These are phyloP conservation scores for Vigna radiata DNA, from an alignment of 306 rosid genomes.

Conservation along the genomic window DNA sequence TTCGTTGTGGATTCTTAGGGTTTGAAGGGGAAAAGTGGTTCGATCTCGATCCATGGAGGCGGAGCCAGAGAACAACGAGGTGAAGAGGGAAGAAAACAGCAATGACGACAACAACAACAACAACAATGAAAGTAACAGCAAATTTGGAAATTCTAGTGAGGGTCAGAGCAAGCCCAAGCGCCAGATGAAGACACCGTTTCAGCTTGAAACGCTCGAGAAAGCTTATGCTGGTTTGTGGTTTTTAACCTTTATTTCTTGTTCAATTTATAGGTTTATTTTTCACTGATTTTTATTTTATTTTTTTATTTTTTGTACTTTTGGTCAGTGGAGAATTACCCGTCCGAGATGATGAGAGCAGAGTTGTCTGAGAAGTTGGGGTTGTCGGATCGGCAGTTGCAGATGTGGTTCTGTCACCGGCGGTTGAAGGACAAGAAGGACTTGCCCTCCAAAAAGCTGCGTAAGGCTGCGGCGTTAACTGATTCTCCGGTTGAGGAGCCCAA, in stretches of 20 bases:
- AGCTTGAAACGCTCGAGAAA: conserved; percentile 92
- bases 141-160: conserved; percentile 79
- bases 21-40: conserved; percentile 40
- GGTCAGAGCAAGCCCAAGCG: conserved; percentile 96
- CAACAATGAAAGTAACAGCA: conserved; percentile 56
- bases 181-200: conserved; percentile 99
- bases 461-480: conserved; percentile 56
- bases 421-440: conserved; percentile 91
- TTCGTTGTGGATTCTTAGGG: conserved; percentile 66
- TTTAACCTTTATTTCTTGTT: not conserved
- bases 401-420: conserved; percentile 99
- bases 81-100: conserved; percentile 44
- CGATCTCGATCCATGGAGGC: conserved; percentile 79
- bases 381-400: conserved; percentile 99
- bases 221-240: conserved; percentile 77
- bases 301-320: conserved; percentile 8
- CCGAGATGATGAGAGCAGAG: conserved; percentile 78
- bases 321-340: conserved; percentile 92
- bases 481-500: conserved; percentile 74
- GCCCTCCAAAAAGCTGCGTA: conserved; percentile 59
- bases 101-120: conserved; percentile 50
- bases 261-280: not conserved
- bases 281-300: not conserved
- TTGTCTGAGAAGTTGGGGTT: conserved; percentile 88
- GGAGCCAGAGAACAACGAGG: conserved; percentile 54